phyloP scores from a whole-genome alignment of 805 yeast species.

The Cyberlindnera japonica region DNA sequence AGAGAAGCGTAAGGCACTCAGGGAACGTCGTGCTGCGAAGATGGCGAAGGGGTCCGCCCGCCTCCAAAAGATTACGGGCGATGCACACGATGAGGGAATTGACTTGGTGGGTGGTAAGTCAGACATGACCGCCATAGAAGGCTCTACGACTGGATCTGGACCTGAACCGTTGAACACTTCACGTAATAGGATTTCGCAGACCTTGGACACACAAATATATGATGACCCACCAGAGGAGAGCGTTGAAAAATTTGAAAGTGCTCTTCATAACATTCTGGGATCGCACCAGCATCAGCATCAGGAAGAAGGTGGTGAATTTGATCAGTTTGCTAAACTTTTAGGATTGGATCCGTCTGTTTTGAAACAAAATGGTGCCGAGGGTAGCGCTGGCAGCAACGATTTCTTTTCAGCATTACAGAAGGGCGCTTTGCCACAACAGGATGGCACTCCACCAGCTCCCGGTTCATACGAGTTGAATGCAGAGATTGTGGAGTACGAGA shows the following conservation, averaged over 20 bases:
- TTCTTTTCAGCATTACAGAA: too few relatives aligned
- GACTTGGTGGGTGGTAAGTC: too few relatives aligned
- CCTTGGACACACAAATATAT: slow-evolving; percentile 13
- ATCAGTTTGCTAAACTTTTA: slow-evolving; percentile 9
- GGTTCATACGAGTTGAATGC: slow-evolving; percentile 1
- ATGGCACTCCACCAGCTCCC: not conserved
- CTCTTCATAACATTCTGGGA: slow-evolving; percentile 19
- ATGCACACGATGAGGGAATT: too few relatives aligned
- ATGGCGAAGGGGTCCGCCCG: slow-evolving; percentile 22
- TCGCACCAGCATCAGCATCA: slow-evolving; percentile 8
- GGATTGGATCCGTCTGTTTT: slow-evolving; percentile 4
- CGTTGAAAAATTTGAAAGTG: slow-evolving; percentile 21
- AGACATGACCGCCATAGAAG: too few relatives aligned
- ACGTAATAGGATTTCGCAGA: slow-evolving; percentile 21
- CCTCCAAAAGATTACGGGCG: slow-evolving; percentile 27
- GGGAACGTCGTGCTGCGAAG: slow-evolving; percentile 29
- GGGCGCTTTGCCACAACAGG: slow-evolving; percentile 13
- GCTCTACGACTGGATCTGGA: too few relatives aligned
- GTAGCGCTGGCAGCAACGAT: slow-evolving; percentile 11
- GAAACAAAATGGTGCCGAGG: slow-evolving; percentile 1
- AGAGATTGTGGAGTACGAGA: slow-evolving; percentile 14
- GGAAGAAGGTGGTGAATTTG: slow-evolving; percentile 3
- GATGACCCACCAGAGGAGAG: slow-evolving; percentile 9
- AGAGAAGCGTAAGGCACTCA: slow-evolving; percentile 24
- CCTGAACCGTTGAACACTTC: not conserved